Conservation (phyloP, 805 yeast species). For the Saccharomycopsis sp. region DNA sequence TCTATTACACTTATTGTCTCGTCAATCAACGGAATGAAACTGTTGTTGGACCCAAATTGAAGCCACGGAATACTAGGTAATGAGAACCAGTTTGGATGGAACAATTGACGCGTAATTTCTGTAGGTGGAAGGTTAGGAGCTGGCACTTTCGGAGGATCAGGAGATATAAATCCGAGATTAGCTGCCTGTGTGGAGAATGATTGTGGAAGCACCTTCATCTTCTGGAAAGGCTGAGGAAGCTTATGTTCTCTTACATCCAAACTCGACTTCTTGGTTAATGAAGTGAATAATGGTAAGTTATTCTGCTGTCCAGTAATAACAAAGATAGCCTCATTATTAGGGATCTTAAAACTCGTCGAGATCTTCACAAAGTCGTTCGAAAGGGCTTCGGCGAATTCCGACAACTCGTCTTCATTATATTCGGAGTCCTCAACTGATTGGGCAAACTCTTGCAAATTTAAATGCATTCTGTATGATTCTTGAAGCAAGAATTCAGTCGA, state of each 20-base stretch:
- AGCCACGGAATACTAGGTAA: constrained; percentile 65
- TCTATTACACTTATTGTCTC: constrained; percentile 51
- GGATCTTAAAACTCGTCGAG: constrained; percentile 41
- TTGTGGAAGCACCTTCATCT: constrained; percentile 64
- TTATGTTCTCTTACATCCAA: constrained; percentile 69
- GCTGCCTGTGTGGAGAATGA: constrained; percentile 31
- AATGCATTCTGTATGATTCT: constrained; percentile 46
- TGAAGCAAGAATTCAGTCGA: constrained; percentile 56
- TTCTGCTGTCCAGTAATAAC: constrained; percentile 43
- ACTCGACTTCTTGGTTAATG: constrained; percentile 59
- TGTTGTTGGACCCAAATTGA: constrained; percentile 38
- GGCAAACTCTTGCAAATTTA: constrained; percentile 24
- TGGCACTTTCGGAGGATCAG: constrained; percentile 32
- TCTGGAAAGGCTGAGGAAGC: constrained; percentile 59
- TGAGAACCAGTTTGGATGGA: constrained; percentile 60
- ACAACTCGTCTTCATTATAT: constrained; percentile 22
- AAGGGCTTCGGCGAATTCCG: constrained; percentile 36
- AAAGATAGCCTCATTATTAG: constrained; percentile 61
- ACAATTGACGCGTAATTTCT: constrained; percentile 46
- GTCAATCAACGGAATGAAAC: constrained; percentile 64
- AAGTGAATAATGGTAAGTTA: constrained; percentile 75
- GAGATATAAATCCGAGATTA: constrained; percentile 39
- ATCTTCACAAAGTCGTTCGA: constrained; percentile 56
- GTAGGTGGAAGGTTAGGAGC: constrained; percentile 46
- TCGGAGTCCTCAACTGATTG: constrained; percentile 27